Conservation (phyloP, 1,284 basidiomycete genomes). For the Cronartium quercuum region DNA sequence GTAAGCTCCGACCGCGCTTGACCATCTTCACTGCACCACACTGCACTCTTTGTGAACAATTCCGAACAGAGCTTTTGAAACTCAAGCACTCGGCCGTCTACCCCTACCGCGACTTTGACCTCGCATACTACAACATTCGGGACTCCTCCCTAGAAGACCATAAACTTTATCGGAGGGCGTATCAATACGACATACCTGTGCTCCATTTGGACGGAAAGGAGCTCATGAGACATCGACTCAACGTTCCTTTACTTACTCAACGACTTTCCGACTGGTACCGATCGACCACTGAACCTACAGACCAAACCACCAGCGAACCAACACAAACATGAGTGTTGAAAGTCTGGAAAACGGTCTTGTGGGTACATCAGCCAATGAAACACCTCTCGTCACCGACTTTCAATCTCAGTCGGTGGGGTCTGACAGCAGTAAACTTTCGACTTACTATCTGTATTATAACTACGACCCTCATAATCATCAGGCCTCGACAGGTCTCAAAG, state of each 20-base stretch:
- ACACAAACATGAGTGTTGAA: no score
- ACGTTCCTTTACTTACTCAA: background rate
- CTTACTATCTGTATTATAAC: no score
- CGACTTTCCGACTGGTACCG: background rate
- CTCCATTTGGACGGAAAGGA: conserved; percentile 42
- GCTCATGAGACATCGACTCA: conserved; percentile 9
- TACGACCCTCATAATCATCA: no score
- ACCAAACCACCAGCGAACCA: no score
- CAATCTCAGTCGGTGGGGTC: no score
- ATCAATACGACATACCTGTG: conserved; percentile 49
- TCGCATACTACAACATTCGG: conserved; percentile 46
- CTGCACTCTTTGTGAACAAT: conserved; percentile 47
- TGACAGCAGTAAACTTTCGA: no score
- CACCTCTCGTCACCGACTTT: no score
- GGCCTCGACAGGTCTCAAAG: no score
- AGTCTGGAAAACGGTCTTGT: no score
- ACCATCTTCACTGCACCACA: conserved; percentile 47
- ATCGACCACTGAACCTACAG: background rate
- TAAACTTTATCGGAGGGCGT: conserved; percentile 46
- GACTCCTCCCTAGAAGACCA: conserved; percentile 44
- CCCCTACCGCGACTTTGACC: conserved; percentile 40
- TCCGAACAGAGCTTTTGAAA: conserved; percentile 42
- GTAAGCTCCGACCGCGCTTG: conserved; percentile 21
- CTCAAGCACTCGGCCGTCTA: conserved; percentile 21
- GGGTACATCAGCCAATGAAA: no score